phyloP scores from a whole-genome alignment of 768 basidiomycete species.

The Boletus fagicola region DNA sequence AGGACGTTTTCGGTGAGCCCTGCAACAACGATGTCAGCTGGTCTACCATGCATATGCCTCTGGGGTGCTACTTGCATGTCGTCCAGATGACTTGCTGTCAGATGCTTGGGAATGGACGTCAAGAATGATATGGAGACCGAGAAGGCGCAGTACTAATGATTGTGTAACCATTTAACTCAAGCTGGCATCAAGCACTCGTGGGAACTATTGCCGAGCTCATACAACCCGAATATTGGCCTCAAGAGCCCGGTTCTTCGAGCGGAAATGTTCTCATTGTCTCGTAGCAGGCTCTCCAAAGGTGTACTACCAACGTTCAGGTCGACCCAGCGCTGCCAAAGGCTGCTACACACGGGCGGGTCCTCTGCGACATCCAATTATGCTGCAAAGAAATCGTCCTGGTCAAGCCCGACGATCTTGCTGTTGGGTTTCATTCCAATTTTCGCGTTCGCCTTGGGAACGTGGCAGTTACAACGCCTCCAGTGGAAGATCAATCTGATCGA shows the following conservation, averaged over 20 bases:
- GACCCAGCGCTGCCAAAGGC: constrained; percentile 6
- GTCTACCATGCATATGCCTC: not conserved
- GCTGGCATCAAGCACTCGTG: constrained; percentile 13
- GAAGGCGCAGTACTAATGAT: constrained; percentile 12
- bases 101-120: constrained; percentile 4
- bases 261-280: constrained; percentile 22
- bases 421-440: constrained; percentile 87
- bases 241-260: not conserved
- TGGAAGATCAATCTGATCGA: constrained; percentile 97
- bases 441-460: constrained; percentile 85
- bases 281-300: constrained; percentile 11
- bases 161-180: not conserved
- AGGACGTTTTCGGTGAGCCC: constrained; percentile 36
- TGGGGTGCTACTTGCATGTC: constrained; percentile 27
- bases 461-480: constrained; percentile 90
- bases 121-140: not conserved
- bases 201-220: constrained; percentile 11
- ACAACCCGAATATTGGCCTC: not conserved
- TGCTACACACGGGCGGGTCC: constrained; percentile 17
- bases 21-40: constrained; percentile 17
- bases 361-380: constrained; percentile 49
- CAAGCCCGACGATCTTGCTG: constrained; percentile 69
- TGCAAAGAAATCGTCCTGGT: constrained; percentile 56
- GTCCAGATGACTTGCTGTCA: constrained; percentile 4
- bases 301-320: constrained; percentile 7